A percentile compares a stretch with the other conserved stretches of the same genome.
Evolutionary conservation across 495 filamentous ascomycete species (phyloP).

Genomic region (Neurospora terricola): DNA sequence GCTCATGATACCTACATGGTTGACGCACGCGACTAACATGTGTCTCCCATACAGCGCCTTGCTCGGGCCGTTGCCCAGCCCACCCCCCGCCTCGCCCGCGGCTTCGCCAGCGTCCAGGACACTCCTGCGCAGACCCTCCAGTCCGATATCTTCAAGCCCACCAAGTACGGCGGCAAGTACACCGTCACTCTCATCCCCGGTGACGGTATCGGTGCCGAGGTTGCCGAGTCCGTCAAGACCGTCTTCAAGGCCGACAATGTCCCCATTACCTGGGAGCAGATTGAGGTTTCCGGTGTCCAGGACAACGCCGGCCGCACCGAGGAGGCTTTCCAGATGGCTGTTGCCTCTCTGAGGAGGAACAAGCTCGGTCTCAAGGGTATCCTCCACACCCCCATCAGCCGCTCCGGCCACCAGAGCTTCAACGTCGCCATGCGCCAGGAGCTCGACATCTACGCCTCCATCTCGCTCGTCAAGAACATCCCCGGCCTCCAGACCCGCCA

Average conservation of each 20-base stretch:
- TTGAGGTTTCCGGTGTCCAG: slow-evolving; percentile 82
- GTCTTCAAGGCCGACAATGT: slow-evolving; percentile 99
- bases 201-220: slow-evolving; percentile 96
- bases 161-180: slow-evolving; percentile 99
- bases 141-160: slow-evolving; percentile 92
- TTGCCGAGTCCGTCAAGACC: slow-evolving; percentile 94
- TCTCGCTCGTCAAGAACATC: slow-evolving; percentile 98
- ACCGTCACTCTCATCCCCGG: slow-evolving; percentile 96
- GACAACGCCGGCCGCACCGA: slow-evolving; percentile 78
- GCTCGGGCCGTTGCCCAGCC: slow-evolving; percentile 44
- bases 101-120: slow-evolving; percentile 66
- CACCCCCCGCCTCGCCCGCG: slow-evolving; percentile 34
- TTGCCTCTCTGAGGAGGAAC: slow-evolving; percentile 91
- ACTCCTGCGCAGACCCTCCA: slow-evolving; percentile 79
- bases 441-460: slow-evolving; percentile 98
- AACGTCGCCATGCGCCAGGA: slow-evolving; percentile 98
- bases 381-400: slow-evolving; percentile 90
- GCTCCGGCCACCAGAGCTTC: slow-evolving; percentile 97
- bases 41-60: slow-evolving; percentile 35
- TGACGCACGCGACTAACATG: background rate
- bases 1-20: background rate
- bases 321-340: slow-evolving; percentile 87
- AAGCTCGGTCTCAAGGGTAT: slow-evolving; percentile 98
- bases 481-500: slow-evolving; percentile 96
- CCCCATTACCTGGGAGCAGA: slow-evolving; percentile 96